These are phyloP conservation scores for Teratosphaeriaceae sp. DNA, from an alignment of 2,329 filamentous ascomycete species.

Conservation along the genomic window DNA sequence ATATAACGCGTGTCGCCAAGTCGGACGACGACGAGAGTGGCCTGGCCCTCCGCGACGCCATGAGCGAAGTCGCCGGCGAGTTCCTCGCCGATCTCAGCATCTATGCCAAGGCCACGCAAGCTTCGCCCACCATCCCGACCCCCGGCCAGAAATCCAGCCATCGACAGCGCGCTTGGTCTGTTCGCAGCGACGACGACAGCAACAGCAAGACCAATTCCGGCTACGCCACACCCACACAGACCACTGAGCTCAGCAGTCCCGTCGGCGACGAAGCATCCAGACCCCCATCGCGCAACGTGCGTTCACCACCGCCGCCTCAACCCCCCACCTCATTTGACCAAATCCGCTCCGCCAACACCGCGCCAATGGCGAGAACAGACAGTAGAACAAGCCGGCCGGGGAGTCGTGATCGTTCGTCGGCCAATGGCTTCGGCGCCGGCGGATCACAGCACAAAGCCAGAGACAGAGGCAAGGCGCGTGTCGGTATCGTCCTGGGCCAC, in stretches of 20 bases:
- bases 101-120: conserved; percentile 42
- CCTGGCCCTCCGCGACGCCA: conserved; percentile 35
- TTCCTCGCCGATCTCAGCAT: conserved; percentile 43
- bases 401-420: conserved; percentile 52
- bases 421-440: conserved; percentile 57
- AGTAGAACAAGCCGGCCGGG: conserved; percentile 22
- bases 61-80: conserved; percentile 39
- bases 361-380: conserved; percentile 33
- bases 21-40: conserved; percentile 11
- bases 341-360: conserved; percentile 39
- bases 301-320: conserved; percentile 32
- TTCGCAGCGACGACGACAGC: conserved; percentile 18
- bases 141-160: conserved; percentile 47
- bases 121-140: conserved; percentile 64
- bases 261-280: conserved; percentile 20
- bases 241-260: conserved; percentile 18
- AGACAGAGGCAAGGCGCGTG: conserved; percentile 72
- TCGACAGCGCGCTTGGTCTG: conserved; percentile 31
- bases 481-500: conserved; percentile 73
- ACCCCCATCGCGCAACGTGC: conserved; percentile 16
- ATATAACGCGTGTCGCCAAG: conserved; percentile 15
- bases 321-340: conserved; percentile 51
- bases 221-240: conserved; percentile 16
- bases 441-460: conserved; percentile 50
- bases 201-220: conserved; percentile 18